Percentiles rank a stretch among this genome's conserved stretches.
Conservation (phyloP, 129 eudicot species). For the Silybum marianum region DNA sequence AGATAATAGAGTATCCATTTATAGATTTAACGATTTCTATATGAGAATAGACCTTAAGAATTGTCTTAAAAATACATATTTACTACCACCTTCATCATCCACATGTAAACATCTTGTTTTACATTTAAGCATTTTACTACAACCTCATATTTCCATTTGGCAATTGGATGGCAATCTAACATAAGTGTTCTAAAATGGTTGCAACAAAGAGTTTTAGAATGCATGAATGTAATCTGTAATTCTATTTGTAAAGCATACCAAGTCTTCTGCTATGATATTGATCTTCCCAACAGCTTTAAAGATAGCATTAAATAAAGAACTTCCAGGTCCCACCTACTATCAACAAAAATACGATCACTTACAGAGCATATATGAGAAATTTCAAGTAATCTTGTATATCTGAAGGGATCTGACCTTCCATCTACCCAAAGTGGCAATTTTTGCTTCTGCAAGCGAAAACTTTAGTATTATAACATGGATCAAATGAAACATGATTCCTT, state of each 20-base stretch:
- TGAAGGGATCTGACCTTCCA: slow-evolving; percentile 78
- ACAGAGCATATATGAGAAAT: slow-evolving; percentile 19
- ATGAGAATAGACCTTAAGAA: slow-evolving; percentile 6
- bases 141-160: slow-evolving; percentile 6
- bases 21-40: not conserved
- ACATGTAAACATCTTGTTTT: not conserved
- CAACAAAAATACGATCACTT: slow-evolving; percentile 43
- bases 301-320: slow-evolving; percentile 74
- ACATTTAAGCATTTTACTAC: slow-evolving; percentile 1
- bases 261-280: slow-evolving; percentile 94
- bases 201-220: slow-evolving; percentile 8
- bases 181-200: slow-evolving; percentile 10
- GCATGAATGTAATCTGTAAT: slow-evolving; percentile 9
- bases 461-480: slow-evolving; percentile 8
- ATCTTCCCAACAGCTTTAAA: slow-evolving; percentile 76
- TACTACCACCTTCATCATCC: not conserved
- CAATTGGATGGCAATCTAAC: slow-evolving; percentile 8
- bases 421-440: slow-evolving; percentile 77
- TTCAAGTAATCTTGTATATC: slow-evolving; percentile 15
- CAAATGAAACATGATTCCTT: not conserved
- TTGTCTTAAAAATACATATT: slow-evolving; percentile 6
- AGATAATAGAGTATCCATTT: not conserved
- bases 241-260: slow-evolving; percentile 55
- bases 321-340: slow-evolving; percentile 92
- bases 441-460: slow-evolving; percentile 71